Conservation (phyloP, 768 basidiomycete genomes). For the Gloeopeniophorella convolvens region DNA sequence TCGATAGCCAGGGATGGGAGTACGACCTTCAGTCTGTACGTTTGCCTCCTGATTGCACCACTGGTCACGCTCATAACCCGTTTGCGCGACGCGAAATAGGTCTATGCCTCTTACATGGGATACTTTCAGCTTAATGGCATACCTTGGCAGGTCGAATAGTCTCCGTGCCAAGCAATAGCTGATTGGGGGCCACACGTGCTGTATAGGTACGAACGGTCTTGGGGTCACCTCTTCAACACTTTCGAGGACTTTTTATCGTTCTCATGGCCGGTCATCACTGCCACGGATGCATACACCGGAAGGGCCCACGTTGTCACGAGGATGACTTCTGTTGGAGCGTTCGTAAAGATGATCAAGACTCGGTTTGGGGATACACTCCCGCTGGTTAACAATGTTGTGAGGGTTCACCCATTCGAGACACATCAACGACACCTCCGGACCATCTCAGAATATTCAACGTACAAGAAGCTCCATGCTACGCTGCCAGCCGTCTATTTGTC, state of each 20-base stretch:
- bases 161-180: not conserved
- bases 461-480: conserved; percentile 63
- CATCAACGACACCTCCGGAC: conserved; percentile 62
- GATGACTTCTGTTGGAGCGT: conserved; percentile 60
- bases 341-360: conserved; percentile 82
- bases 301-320: conserved; percentile 78
- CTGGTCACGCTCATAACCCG: not conserved
- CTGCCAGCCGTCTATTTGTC: conserved; percentile 63
- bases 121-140: conserved; percentile 67
- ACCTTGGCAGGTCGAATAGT: conserved; percentile 44
- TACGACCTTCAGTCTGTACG: conserved; percentile 73
- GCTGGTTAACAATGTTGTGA: conserved; percentile 64
- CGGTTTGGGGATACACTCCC: conserved; percentile 78
- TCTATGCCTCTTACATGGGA: conserved; percentile 74
- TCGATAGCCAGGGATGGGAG: conserved; percentile 73
- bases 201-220: conserved; percentile 68
- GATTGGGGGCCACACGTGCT: not conserved
- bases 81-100: conserved; percentile 26
- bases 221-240: conserved; percentile 72
- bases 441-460: conserved; percentile 58
- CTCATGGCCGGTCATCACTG: conserved; percentile 76
- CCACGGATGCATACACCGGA: conserved; percentile 67
- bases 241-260: conserved; percentile 77
- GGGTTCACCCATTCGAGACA: conserved; percentile 63
- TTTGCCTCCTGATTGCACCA: conserved; percentile 18